These are phyloP conservation scores for Cetraspora pellucida DNA, from an alignment of 192 early-diverging fungal genomes.

Conservation along the genomic window DNA sequence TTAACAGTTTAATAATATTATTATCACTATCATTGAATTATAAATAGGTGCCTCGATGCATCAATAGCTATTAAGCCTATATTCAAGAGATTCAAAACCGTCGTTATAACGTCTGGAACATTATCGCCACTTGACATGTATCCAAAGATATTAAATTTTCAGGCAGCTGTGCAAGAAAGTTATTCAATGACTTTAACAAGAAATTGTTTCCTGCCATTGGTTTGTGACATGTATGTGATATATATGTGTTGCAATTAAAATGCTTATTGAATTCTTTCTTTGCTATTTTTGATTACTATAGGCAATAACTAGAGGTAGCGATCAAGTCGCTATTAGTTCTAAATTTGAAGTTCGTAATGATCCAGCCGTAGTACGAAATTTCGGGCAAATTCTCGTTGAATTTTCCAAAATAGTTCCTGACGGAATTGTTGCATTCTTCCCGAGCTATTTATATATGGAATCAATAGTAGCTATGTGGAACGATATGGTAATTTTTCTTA, in stretches of 20 bases:
- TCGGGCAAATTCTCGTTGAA: constrained; percentile 95
- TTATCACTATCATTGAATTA: neutral
- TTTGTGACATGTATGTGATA: constrained; percentile 31
- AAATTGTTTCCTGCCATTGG: constrained; percentile 95
- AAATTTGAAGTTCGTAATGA: constrained; percentile 99
- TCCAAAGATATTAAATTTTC: constrained; percentile 90
- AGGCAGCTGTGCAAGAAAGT: constrained; percentile 84
- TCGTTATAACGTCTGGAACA: constrained; percentile 99
- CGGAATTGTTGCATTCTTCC: constrained; percentile 98
- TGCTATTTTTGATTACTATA: constrained; percentile 19
- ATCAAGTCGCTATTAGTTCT: constrained; percentile 97
- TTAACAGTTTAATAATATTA: neutral
- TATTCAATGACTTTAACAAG: constrained; percentile 96
- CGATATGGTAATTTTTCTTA: constrained; percentile 73
- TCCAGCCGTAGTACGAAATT: constrained; percentile 97
- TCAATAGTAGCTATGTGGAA: constrained; percentile 98
- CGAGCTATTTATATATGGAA: constrained; percentile 99
- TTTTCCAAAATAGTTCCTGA: constrained; percentile 93
- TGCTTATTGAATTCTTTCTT: neutral
- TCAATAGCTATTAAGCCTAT: constrained; percentile 95
- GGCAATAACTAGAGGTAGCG: constrained; percentile 94
- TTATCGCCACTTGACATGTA: constrained; percentile 98
- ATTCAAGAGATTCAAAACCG: constrained; percentile 93
- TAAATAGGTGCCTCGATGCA: constrained; percentile 86
- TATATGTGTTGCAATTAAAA: no score